Base-by-base conservation (phyloP, 2,329 filamentous ascomycete species). In the Drechslerella stenobrocha region DNA sequence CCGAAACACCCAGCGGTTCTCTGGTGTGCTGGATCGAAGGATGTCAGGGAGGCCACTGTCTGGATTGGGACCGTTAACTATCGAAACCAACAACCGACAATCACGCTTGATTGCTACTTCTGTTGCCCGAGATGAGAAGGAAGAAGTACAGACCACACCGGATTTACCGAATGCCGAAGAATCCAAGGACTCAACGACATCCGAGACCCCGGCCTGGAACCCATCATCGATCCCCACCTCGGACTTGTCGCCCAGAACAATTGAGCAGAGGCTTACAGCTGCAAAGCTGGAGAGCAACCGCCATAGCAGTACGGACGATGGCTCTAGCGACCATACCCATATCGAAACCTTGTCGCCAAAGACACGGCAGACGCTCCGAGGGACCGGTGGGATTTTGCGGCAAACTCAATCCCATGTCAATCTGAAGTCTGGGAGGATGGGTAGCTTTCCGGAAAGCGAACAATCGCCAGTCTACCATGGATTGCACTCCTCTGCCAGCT, bases 391-490 rank as follows among this genome's bases (percentile, higher is more conserved):
- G 15, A 67, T 67, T 22, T 26, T 67, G 15, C 48, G 63, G 18
- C 63, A 67, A n/a, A 67, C 63, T 30, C 63, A 67, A 22, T 67
- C 63, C 26, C 63, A 67, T 37, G 63, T 67, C n/a, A 67, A 67
- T 24, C 22, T 67, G 26, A 67, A 67, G 40, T 67, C 63, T 42
- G 63, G 63, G 32, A 47, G 55, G 30, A 67, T 67, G 63, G 63
- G 63, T 11, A 60, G 55, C 45, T 60, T 60, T 40, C 50, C 55
- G n/a, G 63, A 67, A 30, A 60, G 55, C 34, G 63, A 67, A n/a
- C 26, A 20, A 23, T 67, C 63, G 1, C 63, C 63, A 13, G 51
- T 50, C 1, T 51, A 51, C 15, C 63, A 42, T 47, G 63, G 48
- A 24, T 20, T 67, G 22, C 63, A 67, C 28, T 67, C 63, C 26